Percentiles rank a stretch among this genome's conserved stretches.
Evolutionary conservation across 495 filamentous ascomycete genomes (phyloP).

Genomic region (Lichenothelia convexa): DNA sequence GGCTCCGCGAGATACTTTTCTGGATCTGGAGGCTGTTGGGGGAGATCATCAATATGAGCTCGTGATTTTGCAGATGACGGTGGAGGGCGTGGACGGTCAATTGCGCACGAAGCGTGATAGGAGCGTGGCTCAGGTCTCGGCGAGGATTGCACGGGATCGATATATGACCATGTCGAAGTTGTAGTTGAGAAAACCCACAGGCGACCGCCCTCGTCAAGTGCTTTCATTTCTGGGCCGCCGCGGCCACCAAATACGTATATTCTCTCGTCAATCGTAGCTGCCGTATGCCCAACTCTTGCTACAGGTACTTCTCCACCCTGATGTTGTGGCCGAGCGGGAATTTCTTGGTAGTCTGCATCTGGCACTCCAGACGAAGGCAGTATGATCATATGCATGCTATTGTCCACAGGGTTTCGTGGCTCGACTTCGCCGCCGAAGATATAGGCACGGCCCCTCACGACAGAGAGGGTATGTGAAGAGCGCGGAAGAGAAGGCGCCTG

Average conservation of each 20-base stretch:
- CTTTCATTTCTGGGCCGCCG: too few species aligned
- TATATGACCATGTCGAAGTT: slow-evolving; percentile 33
- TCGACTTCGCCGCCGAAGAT: slow-evolving; percentile 46
- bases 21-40: slow-evolving; percentile 16
- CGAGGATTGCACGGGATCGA: slow-evolving; percentile 29
- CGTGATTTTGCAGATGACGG: slow-evolving; percentile 1
- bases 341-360: slow-evolving; percentile 35
- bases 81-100: too few species aligned
- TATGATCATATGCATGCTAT: slow-evolving; percentile 48
- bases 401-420: slow-evolving; percentile 38
- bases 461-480: slow-evolving; percentile 49
- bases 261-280: slow-evolving; percentile 35
- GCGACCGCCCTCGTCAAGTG: slow-evolving; percentile 35
- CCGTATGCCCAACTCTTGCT: slow-evolving; percentile 37
- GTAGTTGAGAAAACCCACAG: slow-evolving; percentile 48
- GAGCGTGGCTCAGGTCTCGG: slow-evolving; percentile 21
- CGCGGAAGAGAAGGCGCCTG: slow-evolving; percentile 35
- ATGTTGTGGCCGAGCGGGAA: slow-evolving; percentile 18
- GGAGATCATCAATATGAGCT: slow-evolving; percentile 6
- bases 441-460: slow-evolving; percentile 48
- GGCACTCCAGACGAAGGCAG: slow-evolving; percentile 31
- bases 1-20: slow-evolving; percentile 17
- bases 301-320: slow-evolving; percentile 26
- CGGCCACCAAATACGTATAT: slow-evolving; percentile 51
- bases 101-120: slow-evolving; percentile 5